Evolutionary conservation across 495 filamentous ascomycete genomes (phyloP), one percentile per base, ranked within the genome.

Genomic region (Trichoderma gamsii): DNA sequence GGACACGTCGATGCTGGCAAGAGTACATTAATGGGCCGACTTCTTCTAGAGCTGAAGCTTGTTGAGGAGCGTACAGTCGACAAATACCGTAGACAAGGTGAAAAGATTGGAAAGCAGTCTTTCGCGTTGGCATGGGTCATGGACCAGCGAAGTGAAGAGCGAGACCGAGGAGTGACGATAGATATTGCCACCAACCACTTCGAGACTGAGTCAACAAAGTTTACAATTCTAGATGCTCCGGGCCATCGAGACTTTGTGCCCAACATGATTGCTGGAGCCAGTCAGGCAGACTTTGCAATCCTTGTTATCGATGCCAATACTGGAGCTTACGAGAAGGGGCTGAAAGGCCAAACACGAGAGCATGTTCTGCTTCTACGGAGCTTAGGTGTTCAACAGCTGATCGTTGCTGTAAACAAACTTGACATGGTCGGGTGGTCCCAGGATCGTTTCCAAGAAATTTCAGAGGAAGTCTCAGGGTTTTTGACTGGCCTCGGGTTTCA

Each of bases 1-100:
- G 92, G 95, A 44, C 95, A 99, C 78, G 95, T 99, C 61, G 95
- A 99, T 78, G 92, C 94, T 56, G 95, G 95, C 38, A 99, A 99
- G 78, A 97, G 92, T 78, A 99, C 95, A 18, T 82, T 99, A 21
- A 98, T 98, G 96, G 95, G 95, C 12, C 87, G 95, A 18, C 79
- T 99, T n/a, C 82, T 99, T 21, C 89, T 91, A 41, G 96, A 98
- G 73, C 84, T 96, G 46, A 89, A 91, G 35, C 92, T 93, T 1
- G 87, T 98, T 7, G 89, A 97, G 70, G 87, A 95, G 72, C 83
- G 92, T 46, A 93, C 92, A 12, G 82, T 99, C 66, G 91, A 96
- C 61, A 93, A 88, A 76, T 95, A 96, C 70, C 85, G 88, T 12
- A 89, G 87, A 74, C 93, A 98, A 78, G 92, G 94, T 6, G 90